Evolutionary conservation across 176 grass and related monocot species (phyloP), one percentile per base, ranked within the genome.

Genomic region (Leersia perrieri): DNA sequence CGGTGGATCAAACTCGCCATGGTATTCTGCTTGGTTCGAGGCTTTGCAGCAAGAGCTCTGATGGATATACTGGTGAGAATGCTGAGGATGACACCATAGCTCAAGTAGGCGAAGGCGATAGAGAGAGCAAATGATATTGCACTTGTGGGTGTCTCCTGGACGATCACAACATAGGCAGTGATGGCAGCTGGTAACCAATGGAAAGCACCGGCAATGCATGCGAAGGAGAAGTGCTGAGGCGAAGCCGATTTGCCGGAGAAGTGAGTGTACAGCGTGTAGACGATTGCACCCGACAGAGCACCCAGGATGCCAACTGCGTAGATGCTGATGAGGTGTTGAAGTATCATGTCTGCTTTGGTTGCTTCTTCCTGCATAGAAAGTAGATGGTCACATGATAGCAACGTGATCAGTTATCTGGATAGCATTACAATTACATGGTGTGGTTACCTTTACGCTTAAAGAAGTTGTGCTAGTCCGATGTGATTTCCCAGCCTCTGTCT

Each of bases 111-210:
- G n/a, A 85, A 76, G 58, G 88, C 82, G 3, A 77, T 14, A 25
- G 68, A 73, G 64, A 86, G 66, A 76, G 88, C 70, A 88, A 66
- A 88, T 72, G 60, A 15, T 80, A 71, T 4, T 30, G 85, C 74
- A 70, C 45, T 76, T 30, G 65, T 73, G 63, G 85, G 72, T 2
- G 36, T 32, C 69, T 85, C 88, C 71, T 0, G 71, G 9, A 85
- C 40, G 72, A 88, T 82, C 74, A 87, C 78, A 39, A 69, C 88
- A 83, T 88, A 90, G 38, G 69, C 69, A 5, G 88, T 60, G 16
- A 93, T 66, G 58, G 68, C 66, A 74, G 88, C 82, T 35, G 88
- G 91, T 60, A 90, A 67, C 91, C 91, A 93, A n/a, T 90, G 85
- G 82, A 93, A 90, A 2, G 82, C 78, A 68, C 91, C 91, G 14